Base-by-base conservation (phyloP, 345 rosid genomes). In the Hirschfeldia incana region DNA sequence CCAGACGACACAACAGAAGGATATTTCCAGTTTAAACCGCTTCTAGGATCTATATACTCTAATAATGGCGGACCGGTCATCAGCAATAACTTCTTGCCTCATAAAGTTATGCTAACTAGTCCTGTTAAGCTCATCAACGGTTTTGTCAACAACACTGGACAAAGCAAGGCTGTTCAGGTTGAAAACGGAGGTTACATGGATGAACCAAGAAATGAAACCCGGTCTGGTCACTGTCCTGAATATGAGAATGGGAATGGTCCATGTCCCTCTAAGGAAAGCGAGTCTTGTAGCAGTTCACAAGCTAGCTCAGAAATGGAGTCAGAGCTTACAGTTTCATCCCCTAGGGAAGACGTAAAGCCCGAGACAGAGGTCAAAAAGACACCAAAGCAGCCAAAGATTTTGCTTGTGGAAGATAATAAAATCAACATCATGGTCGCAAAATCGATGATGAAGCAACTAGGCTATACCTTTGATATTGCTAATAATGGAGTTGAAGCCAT, bases 361-460 rank as follows among this genome's bases (percentile, higher is more conserved):
- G 79, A 75, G 29, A 61, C 13, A 65, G 58, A 29, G 69, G 17
- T 69, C 27, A 65, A 75, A 67, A 85, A 76, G 84, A 72, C 17
- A 76, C n/a, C 82, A 53, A 85, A 76, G 82, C 97, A 78, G 82
- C 97, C 98, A 26, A 91, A 86, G 87, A 92, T 94, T 69, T 91
- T 94, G 58, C 94, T 94, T n/a, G 98, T 91, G 53, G 98, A 94
- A 87, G 98, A 94, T 80, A 92, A 92, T 83, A 92, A 88, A 83
- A 90, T 92, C 75, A 94, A 94, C 81, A 88, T 92, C 72, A 90
- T 89, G 91, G 98, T 92, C 76, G 82, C 97, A 2, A 83, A 70
- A 55, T 85, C 95, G 6, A 94, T 94, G 98, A 92, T 92, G 95
- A 91, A 89, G 78, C 95, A 87, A 76, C 70, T 94, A 65, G 97